Base-by-base conservation (phyloP, 2,329 filamentous ascomycete genomes). In the Alternaria novae-zelandiae region DNA sequence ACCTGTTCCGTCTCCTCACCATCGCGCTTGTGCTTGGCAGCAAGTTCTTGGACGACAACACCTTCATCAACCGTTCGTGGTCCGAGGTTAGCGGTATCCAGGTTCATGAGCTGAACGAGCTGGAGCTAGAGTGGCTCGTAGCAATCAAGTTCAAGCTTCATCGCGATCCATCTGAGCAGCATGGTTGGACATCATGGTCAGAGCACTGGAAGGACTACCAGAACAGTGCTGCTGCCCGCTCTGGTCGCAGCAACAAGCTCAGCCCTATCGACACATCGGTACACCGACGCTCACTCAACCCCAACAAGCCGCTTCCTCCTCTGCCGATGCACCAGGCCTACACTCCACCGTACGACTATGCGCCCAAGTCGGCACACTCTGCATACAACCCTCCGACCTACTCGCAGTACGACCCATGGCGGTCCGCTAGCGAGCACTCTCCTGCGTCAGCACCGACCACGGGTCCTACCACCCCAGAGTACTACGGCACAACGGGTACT, bases 11-110 rank as follows among this genome's bases (percentile, higher is more conserved):
- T 64, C 90, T 96, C 83, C 86, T 97, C 68, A 97, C 94, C 7
- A 91, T 95, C 41, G 89, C 91, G 8, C 84, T 97, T 61, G 87
- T 97, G 55, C 86, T 97, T 57, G 94, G 93, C 64, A 97, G 93
- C 88, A 97, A 97, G 83, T 97, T 97, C 75, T 85, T 97, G 70
- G 94, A 97, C 75, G 94, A 97, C 85, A 97, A 97, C 82, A 97
- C 94, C 6, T 97, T 97, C 82, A 94, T 97, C 85, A 97, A 97
- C 83, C 91, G 93, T 59, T 97, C 94, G 1, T 97, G 94, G 94
- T 93, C 94, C 6, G 94, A 97, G 77, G 94, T 97, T 56, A 97
- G 93, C 81, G 93, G 92, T 65, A 97, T 97, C 70, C 86, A 90
- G 30, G 93, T 97, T 20, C 82, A 87, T 3, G 93, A 97, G 76